Evolutionary conservation across 2,329 filamentous ascomycete species (phyloP).

Genomic region (Gremmenia infestans): DNA sequence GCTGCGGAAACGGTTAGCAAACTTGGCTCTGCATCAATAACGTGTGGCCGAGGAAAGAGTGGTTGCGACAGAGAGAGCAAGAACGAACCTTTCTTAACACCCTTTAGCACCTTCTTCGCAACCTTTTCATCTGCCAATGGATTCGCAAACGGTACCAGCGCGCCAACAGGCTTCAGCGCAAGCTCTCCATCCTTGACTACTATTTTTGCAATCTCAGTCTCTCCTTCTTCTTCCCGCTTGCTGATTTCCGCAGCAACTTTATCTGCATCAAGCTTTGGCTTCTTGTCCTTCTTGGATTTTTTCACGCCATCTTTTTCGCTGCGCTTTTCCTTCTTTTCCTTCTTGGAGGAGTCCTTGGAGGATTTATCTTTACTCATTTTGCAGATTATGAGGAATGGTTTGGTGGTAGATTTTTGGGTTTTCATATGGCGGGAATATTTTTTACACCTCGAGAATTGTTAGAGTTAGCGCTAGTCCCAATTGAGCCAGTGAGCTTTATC

Average conservation of each 20-base stretch:
- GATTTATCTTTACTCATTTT: slow-evolving; percentile 32
- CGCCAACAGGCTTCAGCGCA: slow-evolving; percentile 44
- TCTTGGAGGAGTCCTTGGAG: slow-evolving; percentile 35
- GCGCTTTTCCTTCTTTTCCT: slow-evolving; percentile 68
- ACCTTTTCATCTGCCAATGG: slow-evolving; percentile 77
- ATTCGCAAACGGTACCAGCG: slow-evolving; percentile 77
- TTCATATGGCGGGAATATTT: background rate
- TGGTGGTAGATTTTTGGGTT: background rate
- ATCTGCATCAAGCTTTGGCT: slow-evolving; percentile 38
- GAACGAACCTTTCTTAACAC: slow-evolving; percentile 51
- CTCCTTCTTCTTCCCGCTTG: slow-evolving; percentile 42
- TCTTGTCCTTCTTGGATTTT: slow-evolving; percentile 38
- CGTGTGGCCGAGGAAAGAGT: background rate
- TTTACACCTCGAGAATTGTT: background rate
- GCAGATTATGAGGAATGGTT: slow-evolving; percentile 3
- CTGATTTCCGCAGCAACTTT: slow-evolving; percentile 57
- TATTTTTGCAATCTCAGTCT: slow-evolving; percentile 27
- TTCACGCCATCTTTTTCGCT: slow-evolving; percentile 40
- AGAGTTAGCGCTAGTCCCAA: slow-evolving; percentile 12
- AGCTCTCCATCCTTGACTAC: slow-evolving; percentile 35
- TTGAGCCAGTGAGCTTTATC: slow-evolving; percentile 1
- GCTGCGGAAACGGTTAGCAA: slow-evolving; percentile 48
- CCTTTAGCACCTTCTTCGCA: slow-evolving; percentile 61
- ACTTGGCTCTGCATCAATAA: background rate
- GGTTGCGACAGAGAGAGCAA: background rate